Conservation (phyloP, 257 asterid genomes). For the Sherardia arvensis region DNA sequence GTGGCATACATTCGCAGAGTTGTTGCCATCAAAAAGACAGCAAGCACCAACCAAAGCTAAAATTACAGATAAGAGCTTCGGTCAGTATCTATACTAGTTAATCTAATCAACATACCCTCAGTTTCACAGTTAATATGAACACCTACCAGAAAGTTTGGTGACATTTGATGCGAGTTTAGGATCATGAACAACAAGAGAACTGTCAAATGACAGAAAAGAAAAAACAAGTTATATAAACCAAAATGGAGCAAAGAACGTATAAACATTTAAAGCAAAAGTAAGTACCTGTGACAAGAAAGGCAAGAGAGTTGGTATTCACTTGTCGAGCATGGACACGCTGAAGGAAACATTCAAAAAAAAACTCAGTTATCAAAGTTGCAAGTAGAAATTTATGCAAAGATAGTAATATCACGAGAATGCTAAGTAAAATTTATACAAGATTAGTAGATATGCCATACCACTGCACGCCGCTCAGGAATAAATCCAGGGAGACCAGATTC, state of each 20-base stretch:
- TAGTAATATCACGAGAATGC: neutral
- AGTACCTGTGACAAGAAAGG: slow-evolving; percentile 90
- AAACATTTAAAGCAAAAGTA: slow-evolving; percentile 14
- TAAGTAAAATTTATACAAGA: slow-evolving; percentile 5
- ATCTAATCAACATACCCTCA: neutral
- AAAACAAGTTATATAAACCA: slow-evolving; percentile 9
- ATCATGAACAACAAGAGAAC: slow-evolving; percentile 97
- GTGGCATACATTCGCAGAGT: slow-evolving; percentile 95
- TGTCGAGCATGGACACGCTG: slow-evolving; percentile 96
- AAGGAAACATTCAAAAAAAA: neutral
- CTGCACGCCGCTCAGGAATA: slow-evolving; percentile 79
- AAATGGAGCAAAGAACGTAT: slow-evolving; percentile 7
- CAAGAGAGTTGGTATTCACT: slow-evolving; percentile 84
- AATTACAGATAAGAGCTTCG: slow-evolving; percentile 3
- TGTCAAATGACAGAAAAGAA: slow-evolving; percentile 32
- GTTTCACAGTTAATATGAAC: slow-evolving; percentile 10
- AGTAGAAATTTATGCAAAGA: neutral
- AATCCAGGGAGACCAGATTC: slow-evolving; percentile 89
- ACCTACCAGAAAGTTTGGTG: slow-evolving; percentile 95
- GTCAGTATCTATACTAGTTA: neutral
- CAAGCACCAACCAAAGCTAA: slow-evolving; percentile 98
- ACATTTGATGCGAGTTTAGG: slow-evolving; percentile 96
- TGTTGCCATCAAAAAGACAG: slow-evolving; percentile 91
- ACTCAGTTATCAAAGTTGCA: neutral
- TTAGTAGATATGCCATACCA: slow-evolving; percentile 60